Conservation (phyloP, 2,329 filamentous ascomycete species). For the Fonsecaea pedrosoi region DNA sequence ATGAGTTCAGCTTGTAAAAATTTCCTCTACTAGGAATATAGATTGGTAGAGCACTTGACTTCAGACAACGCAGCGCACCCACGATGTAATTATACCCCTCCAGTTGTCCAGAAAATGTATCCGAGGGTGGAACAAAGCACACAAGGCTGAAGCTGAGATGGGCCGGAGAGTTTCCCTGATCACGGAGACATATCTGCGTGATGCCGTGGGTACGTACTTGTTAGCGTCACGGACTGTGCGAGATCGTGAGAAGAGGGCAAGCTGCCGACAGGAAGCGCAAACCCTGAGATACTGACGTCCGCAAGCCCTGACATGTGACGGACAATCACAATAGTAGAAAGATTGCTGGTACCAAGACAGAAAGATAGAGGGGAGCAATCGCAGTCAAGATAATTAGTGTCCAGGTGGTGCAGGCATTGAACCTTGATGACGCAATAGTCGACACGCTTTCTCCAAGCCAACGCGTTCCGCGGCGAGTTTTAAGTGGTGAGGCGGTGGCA, state of each 20-base stretch:
- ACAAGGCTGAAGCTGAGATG: background rate
- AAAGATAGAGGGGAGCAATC: background rate
- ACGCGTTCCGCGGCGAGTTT: background rate
- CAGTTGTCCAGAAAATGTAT: slow-evolving; percentile 5
- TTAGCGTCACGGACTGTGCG: background rate
- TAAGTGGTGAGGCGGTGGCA: too few species aligned
- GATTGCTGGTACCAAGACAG: background rate
- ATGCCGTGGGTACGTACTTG: background rate
- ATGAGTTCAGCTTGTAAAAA: background rate
- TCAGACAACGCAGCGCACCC: background rate
- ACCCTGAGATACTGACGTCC: background rate
- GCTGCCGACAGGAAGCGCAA: background rate
- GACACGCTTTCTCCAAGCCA: background rate
- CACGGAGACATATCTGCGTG: slow-evolving; percentile 9
- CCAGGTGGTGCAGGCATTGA: too few species aligned
- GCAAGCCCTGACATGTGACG: background rate
- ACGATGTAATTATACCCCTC: background rate
- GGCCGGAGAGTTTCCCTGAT: slow-evolving; percentile 8
- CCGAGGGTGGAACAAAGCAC: background rate
- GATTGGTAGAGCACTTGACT: background rate
- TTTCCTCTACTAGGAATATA: background rate
- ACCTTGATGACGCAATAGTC: background rate
- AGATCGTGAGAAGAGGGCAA: background rate
- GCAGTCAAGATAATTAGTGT: background rate
- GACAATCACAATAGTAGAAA: background rate